These are phyloP conservation scores for Yamadazyma songkhlaensis DNA, from an alignment of 1,139 yeast genomes.

Conservation along the genomic window DNA sequence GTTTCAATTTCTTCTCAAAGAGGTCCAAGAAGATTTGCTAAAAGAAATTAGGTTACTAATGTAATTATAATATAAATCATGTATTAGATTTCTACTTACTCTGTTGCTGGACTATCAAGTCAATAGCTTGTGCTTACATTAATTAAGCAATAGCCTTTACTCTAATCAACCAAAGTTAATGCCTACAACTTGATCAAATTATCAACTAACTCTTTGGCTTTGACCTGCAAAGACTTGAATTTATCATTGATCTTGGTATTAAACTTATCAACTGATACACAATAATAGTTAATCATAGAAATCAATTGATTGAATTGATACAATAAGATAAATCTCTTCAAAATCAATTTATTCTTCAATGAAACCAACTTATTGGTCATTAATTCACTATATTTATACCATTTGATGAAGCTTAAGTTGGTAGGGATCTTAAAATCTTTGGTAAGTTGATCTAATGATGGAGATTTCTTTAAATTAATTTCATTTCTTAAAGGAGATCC, in stretches of 20 bases:
- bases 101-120: no score
- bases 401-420: constrained; percentile 3
- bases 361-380: not conserved
- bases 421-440: not conserved
- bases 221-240: constrained; percentile 2
- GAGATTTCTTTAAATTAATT: not conserved
- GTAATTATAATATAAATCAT: constrained; percentile 7
- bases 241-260: constrained; percentile 3
- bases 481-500: constrained; percentile 11
- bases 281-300: constrained; percentile 1
- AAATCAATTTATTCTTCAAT: constrained; percentile 3
- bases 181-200: not conserved
- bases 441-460: not conserved
- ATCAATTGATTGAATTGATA: constrained; percentile 1
- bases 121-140: no score
- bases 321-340: constrained; percentile 4
- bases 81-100: no score
- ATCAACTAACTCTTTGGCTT: constrained; percentile 5
- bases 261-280: not conserved
- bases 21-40: constrained; percentile 92
- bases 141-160: no score
- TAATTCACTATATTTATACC: constrained; percentile 4
- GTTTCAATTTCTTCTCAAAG: constrained; percentile 92
- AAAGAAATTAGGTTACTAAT: constrained; percentile 64
- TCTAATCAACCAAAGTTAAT: no score